Percentiles rank a stretch among this genome's conserved stretches.
Evolutionary conservation across 768 basidiomycete species (phyloP).

Genomic region (Hygrophoropsis aurantiaca): DNA sequence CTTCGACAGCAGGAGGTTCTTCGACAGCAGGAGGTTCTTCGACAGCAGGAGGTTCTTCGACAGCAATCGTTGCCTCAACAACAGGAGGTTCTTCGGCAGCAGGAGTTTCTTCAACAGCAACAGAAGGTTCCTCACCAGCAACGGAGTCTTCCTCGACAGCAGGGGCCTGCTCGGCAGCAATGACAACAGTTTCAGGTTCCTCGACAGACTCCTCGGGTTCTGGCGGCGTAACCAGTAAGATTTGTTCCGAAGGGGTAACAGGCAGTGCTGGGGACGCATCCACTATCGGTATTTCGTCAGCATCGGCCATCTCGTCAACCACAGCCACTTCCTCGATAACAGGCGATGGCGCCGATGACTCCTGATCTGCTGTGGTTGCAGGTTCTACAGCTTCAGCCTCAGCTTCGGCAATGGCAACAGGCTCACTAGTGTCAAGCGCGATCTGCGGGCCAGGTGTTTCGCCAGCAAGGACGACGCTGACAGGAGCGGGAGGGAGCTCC

Average conservation of each 20-base stretch:
- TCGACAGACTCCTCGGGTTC: not conserved
- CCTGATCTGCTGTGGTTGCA: not conserved
- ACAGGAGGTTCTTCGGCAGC: conserved; percentile 3
- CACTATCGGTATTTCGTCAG: not conserved
- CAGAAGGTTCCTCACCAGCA: conserved; percentile 3
- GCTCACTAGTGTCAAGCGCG: conserved; percentile 29
- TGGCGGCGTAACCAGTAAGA: not conserved
- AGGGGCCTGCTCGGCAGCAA: conserved; percentile 7
- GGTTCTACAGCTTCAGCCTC: not conserved
- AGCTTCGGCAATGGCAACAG: conserved; percentile 17
- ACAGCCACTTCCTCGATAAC: not conserved
- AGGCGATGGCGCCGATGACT: not conserved
- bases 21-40: conserved; percentile 7
- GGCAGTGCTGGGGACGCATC: conserved; percentile 4
- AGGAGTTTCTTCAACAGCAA: conserved; percentile 2
- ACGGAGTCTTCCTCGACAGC: conserved; percentile 2
- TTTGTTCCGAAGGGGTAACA: conserved; percentile 3
- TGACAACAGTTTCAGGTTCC: not conserved
- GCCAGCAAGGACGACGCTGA: conserved; percentile 25
- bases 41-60: conserved; percentile 4
- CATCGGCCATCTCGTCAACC: not conserved
- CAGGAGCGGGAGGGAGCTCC: conserved; percentile 28
- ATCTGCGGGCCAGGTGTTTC: conserved; percentile 27
- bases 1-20: conserved; percentile 3
- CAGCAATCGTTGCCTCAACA: conserved; percentile 5